Evolutionary conservation across 2,329 filamentous ascomycete species (phyloP).

Genomic region (Nakataea oryzae): DNA sequence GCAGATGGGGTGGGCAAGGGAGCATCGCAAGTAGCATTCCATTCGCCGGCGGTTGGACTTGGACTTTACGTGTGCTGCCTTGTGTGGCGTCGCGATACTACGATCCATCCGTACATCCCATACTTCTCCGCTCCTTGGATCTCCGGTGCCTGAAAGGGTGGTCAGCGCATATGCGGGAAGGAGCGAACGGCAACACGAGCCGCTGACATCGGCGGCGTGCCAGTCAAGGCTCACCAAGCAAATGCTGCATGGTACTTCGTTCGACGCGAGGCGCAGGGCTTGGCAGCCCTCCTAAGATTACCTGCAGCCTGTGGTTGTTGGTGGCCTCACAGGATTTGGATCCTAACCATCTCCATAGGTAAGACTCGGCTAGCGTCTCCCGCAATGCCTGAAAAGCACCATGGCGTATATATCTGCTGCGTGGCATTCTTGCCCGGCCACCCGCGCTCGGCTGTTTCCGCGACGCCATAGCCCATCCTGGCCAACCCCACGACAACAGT

Average conservation of each 20-base stretch:
- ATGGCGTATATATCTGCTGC: background rate
- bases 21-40: background rate
- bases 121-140: too few relatives aligned
- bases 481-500: background rate
- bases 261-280: background rate
- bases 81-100: too few relatives aligned
- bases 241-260: too few relatives aligned
- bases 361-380: background rate
- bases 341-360: background rate
- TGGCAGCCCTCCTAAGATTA: background rate
- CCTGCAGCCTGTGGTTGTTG: too few relatives aligned
- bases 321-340: background rate
- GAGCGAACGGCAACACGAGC: background rate
- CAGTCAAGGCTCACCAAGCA: background rate
- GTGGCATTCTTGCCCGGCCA: background rate
- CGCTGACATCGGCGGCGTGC: too few relatives aligned
- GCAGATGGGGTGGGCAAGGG: background rate
- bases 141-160: too few relatives aligned
- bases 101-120: too few relatives aligned
- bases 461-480: background rate
- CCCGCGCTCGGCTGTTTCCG: background rate
- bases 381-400: background rate
- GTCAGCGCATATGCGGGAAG: background rate
- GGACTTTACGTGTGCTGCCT: too few relatives aligned
- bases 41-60: background rate